phyloP scores from a whole-genome alignment of 345 rosid species.

The Moringa oleifera region DNA sequence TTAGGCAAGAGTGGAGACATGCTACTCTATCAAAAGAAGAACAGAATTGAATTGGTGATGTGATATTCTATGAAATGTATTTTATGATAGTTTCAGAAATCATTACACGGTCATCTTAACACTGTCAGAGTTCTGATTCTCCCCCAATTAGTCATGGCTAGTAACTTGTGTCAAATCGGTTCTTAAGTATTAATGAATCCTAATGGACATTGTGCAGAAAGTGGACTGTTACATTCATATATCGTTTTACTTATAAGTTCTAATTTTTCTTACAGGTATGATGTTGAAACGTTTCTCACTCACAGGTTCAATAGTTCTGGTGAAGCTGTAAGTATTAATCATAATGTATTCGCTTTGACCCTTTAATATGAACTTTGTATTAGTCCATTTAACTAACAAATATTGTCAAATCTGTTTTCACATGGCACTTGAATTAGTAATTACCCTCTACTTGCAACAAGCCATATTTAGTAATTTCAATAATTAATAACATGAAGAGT shows the following conservation, averaged over 20 bases:
- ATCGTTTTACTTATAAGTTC: no score
- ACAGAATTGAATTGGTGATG: no score
- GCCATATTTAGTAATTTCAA: background rate
- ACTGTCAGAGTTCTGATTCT: no score
- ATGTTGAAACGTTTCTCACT: conserved; percentile 43
- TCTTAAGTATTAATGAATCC: no score
- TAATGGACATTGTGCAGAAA: no score
- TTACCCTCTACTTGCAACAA: background rate
- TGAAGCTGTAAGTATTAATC: conserved; percentile 42
- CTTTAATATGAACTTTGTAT: no score
- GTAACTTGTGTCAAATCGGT: no score
- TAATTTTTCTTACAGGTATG: conserved; percentile 39
- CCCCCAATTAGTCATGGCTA: no score
- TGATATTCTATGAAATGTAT: background rate
- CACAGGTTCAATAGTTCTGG: conserved; percentile 45
- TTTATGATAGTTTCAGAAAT: background rate
- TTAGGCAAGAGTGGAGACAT: background rate
- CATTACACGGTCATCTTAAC: no score
- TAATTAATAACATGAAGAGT: background rate
- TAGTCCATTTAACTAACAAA: background rate
- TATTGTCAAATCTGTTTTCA: background rate
- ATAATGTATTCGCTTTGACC: background rate
- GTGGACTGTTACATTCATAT: background rate
- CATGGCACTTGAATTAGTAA: background rate
- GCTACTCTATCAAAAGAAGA: background rate